Percentiles rank a stretch among this genome's conserved stretches.
Evolutionary conservation across 352 stramenopile genomes (phyloP).

Genomic region (Globisporangium megalacanthum): DNA sequence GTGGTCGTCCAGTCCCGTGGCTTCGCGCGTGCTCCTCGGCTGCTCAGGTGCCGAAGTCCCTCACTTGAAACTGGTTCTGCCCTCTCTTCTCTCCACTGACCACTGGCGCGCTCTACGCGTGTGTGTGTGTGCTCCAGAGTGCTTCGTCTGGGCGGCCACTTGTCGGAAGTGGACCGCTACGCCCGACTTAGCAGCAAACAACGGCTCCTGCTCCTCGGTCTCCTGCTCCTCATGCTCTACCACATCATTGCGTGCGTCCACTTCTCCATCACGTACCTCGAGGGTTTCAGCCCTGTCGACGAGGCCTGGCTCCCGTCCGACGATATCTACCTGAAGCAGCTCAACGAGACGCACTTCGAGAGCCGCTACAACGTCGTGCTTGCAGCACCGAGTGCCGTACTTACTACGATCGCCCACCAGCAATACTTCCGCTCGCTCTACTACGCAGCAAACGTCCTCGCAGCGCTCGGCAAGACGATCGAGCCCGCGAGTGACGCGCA

Average conservation of each 20-base stretch:
- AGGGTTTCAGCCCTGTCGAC: constrained; percentile 22
- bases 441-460: constrained; percentile 28
- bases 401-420: constrained; percentile 10
- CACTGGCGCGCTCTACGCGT: too few species aligned
- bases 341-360: constrained; percentile 16
- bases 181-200: constrained; percentile 37
- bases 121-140: constrained; percentile 7
- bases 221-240: constrained; percentile 40
- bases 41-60: constrained; percentile 20
- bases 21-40: constrained; percentile 29
- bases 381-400: too few species aligned
- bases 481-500: constrained; percentile 30
- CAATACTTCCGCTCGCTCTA: constrained; percentile 31
- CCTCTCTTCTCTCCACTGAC: too few species aligned
- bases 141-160: constrained; percentile 18
- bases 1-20: constrained; percentile 19
- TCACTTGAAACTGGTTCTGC: too few species aligned
- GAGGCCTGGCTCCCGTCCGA: constrained; percentile 27
- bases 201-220: constrained; percentile 33
- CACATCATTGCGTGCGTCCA: constrained; percentile 41
- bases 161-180: constrained; percentile 33
- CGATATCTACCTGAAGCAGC: constrained; percentile 21
- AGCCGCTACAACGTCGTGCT: constrained; percentile 10
- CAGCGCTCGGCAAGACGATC: constrained; percentile 28
- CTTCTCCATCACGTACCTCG: constrained; percentile 30